These are phyloP conservation scores for Aspergillus udagawae DNA, from an alignment of 2,329 filamentous ascomycete genomes.

Conservation along the genomic window DNA sequence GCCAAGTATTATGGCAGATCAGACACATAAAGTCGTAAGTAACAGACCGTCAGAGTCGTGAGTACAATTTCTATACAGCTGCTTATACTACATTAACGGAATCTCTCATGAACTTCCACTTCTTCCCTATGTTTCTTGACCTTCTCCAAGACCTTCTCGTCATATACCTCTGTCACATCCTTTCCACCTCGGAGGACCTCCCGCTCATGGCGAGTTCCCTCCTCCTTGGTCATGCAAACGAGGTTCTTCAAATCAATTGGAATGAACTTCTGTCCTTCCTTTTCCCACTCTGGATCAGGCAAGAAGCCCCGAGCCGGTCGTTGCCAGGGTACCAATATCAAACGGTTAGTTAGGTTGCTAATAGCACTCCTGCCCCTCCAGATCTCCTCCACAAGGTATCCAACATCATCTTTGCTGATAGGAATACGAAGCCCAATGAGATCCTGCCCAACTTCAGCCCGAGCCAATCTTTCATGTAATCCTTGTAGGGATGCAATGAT, in stretches of 20 bases:
- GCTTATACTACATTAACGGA: conserved; percentile 33
- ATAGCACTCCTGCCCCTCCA: conserved; percentile 78
- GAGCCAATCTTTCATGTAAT: conserved; percentile 70
- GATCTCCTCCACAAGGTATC: conserved; percentile 85
- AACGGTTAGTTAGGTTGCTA: conserved; percentile 73
- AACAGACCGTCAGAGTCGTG: conserved; percentile 1
- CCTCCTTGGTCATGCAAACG: conserved; percentile 91
- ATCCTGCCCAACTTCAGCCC: conserved; percentile 48
- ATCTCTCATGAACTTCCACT: conserved; percentile 54
- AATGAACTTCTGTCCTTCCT: conserved; percentile 72
- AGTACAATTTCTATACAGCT: background rate
- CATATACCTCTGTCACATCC: conserved; percentile 69
- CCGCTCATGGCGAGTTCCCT: conserved; percentile 74
- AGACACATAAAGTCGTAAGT: background rate
- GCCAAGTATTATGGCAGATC: background rate
- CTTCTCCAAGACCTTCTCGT: conserved; percentile 58
- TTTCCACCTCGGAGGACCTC: conserved; percentile 69
- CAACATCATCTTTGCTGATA: conserved; percentile 73
- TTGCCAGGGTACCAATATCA: conserved; percentile 78
- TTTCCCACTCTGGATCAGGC: conserved; percentile 56
- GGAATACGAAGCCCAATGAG: conserved; percentile 73
- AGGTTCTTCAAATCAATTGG: conserved; percentile 65
- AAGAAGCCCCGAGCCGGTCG: conserved; percentile 59
- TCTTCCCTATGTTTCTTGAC: conserved; percentile 67
- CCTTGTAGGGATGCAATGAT: conserved; percentile 73